Base-by-base conservation (phyloP, 208 protist species). In the Acanthamoeba royreba region DNA sequence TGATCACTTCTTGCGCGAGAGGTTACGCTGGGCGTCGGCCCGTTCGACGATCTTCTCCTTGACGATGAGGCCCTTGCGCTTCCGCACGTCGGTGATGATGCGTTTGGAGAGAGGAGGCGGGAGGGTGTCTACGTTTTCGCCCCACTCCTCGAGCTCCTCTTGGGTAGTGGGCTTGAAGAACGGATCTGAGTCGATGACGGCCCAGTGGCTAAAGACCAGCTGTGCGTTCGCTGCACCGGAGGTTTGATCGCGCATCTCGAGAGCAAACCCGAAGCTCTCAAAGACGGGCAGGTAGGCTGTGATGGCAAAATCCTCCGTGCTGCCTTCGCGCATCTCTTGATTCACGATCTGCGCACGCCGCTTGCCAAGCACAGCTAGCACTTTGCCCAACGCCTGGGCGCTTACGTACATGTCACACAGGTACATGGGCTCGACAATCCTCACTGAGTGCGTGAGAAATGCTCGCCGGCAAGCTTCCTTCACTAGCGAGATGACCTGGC, bases 211-310 rank as follows among this genome's bases (percentile, higher is more conserved):
- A 95, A 99, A 99, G 53, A 98, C 96, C 22, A 99, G 95, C 95
- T 99, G 98, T 35, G 99, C 98, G 42, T 96, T 98, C 13, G 99
- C 99, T 19, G 98, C 97, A 46, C 79, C 79, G n/a, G 79, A 87
- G 13, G 99, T 99, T 63, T 95, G 96, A 43, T 98, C 98, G 63
- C 98, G 96, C 45, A 98, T 96, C 89, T 99, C 98, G 83, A 99
- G 97, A 61, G 99, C 97, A 93, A 99, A 98, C 9, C 99, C 99
- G 97, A 99, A 99, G 46, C 97, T 98, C 96, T 99, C 98, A 1
- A 98, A 97, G 0, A 99, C 99, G 1, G 99, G 99, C 17, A 99
- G 94, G 86, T 97, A 93, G 49, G 98, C 98, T 45, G 97, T 94
- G 89, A 99, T 99, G 86, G 98, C 97, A 94, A 99, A 99, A 38